A percentile compares a stretch with the other conserved stretches of the same genome.
phyloP scores from a whole-genome alignment of 2,329 filamentous ascomycete genomes.

The Trichoderma asperellum region DNA sequence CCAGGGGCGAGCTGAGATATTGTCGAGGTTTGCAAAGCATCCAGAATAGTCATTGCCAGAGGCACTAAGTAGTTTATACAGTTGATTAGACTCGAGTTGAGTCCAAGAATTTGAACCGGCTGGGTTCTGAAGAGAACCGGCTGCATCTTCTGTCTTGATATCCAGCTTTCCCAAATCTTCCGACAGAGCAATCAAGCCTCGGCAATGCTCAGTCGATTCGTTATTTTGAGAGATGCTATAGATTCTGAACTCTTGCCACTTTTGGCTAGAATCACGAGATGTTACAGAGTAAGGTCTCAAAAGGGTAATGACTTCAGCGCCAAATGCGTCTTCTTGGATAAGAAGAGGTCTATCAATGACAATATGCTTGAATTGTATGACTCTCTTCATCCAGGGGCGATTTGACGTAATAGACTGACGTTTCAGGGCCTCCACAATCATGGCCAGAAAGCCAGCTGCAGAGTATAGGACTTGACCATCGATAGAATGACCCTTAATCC shows the following conservation, averaged over 20 bases:
- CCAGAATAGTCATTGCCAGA: conserved; percentile 26
- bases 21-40: conserved; percentile 26
- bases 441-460: conserved; percentile 41
- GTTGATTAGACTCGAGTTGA: conserved; percentile 1
- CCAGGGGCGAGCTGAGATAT: conserved; percentile 18
- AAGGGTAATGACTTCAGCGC: conserved; percentile 28
- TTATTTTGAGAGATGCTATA: conserved; percentile 26
- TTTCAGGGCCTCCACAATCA: conserved; percentile 41
- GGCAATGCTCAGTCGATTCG: conserved; percentile 28
- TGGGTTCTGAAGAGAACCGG: background rate
- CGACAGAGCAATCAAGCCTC: conserved; percentile 21
- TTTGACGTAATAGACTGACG: conserved; percentile 27
- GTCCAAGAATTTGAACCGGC: conserved; percentile 13
- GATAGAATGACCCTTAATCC: conserved; percentile 41
- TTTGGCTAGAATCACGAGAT: conserved; percentile 19
- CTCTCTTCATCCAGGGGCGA: conserved; percentile 19
- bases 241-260: conserved; percentile 28
- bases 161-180: conserved; percentile 10
- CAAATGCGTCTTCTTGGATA: conserved; percentile 28
- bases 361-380: conserved; percentile 26
- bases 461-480: conserved; percentile 40
- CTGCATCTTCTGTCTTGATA: too few species aligned
- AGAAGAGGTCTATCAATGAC: conserved; percentile 26
- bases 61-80: conserved; percentile 23
- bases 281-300: conserved; percentile 22